phyloP scores from a whole-genome alignment of 1,284 basidiomycete genomes.

The Uromyces viciae-fabae region DNA sequence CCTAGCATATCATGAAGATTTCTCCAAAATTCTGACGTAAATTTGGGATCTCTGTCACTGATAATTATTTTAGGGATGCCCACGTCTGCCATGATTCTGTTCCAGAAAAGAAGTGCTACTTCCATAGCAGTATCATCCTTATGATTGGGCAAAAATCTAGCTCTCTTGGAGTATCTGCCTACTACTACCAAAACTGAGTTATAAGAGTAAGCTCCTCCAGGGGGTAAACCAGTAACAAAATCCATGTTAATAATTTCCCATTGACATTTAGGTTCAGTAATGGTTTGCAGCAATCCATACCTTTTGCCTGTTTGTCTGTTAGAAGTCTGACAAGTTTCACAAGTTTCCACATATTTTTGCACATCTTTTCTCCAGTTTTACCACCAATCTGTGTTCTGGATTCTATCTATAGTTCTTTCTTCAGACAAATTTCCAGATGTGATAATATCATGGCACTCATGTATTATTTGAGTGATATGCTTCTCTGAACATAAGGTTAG shows the following conservation, averaged over 20 bases:
- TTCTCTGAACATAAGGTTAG: neutral
- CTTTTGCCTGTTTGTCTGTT: neutral
- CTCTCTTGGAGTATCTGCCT: neutral
- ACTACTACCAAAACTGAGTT: neutral
- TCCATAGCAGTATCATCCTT: constrained; percentile 21
- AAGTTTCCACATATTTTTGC: neutral
- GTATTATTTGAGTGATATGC: neutral
- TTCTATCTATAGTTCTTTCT: neutral
- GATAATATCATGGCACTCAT: constrained; percentile 4
- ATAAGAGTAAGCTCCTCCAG: neutral
- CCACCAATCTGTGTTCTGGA: neutral
- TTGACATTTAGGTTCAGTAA: neutral
- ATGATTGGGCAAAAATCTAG: neutral
- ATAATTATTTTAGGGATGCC: constrained; percentile 24
- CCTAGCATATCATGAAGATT: neutral
- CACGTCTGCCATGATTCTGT: constrained; percentile 9
- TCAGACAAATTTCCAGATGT: neutral
- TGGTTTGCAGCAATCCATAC: neutral
- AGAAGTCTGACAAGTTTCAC: constrained; percentile 3
- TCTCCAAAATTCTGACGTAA: constrained; percentile 1
- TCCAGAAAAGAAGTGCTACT: constrained; percentile 11
- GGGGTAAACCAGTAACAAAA: neutral
- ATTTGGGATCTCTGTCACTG: constrained; percentile 20
- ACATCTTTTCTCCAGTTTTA: neutral
- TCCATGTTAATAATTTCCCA: neutral